phyloP scores from a whole-genome alignment of 2,329 filamentous ascomycete genomes.

The Paraphoma sp. region DNA sequence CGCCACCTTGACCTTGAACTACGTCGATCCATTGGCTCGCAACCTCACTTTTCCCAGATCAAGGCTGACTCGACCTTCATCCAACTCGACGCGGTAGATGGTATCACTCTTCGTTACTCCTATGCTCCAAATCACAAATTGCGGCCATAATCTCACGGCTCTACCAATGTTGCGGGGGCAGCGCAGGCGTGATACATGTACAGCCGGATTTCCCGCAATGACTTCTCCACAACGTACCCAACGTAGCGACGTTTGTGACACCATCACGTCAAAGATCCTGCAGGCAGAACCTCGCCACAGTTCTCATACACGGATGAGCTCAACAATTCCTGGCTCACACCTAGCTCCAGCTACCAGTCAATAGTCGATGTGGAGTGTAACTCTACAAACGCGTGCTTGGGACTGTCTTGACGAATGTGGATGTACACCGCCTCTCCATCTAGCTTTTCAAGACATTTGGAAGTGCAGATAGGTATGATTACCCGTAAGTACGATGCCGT shows the following conservation, averaged over 20 bases:
- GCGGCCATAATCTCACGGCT: conserved; percentile 6
- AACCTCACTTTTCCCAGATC: conserved; percentile 24
- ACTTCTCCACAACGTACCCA: conserved; percentile 4
- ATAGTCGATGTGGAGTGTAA: no score
- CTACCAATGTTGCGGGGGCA: conserved; percentile 18
- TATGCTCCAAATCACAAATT: neutral
- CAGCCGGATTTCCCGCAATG: conserved; percentile 11
- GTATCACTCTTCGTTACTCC: conserved; percentile 11
- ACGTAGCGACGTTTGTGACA: neutral
- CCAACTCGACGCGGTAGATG: conserved; percentile 10
- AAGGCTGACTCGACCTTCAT: conserved; percentile 6
- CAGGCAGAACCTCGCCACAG: neutral
- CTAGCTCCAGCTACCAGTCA: neutral
- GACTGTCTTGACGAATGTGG: no score
- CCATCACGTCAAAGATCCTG: neutral
- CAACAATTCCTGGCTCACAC: neutral
- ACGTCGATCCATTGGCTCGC: conserved; percentile 20
- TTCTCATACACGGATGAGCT: neutral
- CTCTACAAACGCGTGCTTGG: no score
- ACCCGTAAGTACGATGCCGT: conserved; percentile 26
- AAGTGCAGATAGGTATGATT: conserved; percentile 3
- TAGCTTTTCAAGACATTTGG: neutral
- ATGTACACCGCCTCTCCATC: conserved; percentile 3
- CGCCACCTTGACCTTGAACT: conserved; percentile 8
- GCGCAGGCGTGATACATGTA: conserved; percentile 20